phyloP scores from a whole-genome alignment of 495 filamentous ascomycete species.

The Chaetomium fimeti region DNA sequence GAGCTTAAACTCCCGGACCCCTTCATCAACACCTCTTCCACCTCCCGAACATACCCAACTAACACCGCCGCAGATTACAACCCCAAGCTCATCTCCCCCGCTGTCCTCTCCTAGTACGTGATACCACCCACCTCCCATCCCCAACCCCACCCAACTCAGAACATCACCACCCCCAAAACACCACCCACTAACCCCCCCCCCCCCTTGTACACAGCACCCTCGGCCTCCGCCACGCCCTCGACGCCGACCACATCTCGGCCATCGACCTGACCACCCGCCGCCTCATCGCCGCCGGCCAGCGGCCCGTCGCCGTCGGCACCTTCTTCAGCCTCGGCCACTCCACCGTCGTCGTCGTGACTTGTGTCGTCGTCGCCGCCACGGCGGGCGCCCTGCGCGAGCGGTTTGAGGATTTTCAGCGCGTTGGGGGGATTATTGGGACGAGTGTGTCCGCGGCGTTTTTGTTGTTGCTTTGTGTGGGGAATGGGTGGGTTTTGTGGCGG shows the following conservation, averaged over 20 bases:
- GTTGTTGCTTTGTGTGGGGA: conserved; percentile 77
- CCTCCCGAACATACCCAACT: not conserved
- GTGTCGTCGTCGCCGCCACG: conserved; percentile 86
- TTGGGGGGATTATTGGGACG: conserved; percentile 85
- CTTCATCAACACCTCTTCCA: not conserved
- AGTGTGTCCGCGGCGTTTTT: conserved; percentile 80
- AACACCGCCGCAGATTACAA: conserved; percentile 32
- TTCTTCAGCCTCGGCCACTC: conserved; percentile 94
- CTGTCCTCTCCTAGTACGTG: conserved; percentile 67
- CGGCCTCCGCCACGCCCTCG: conserved; percentile 88
- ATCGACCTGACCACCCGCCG: conserved; percentile 95
- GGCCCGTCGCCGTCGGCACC: conserved; percentile 90
- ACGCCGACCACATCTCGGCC: conserved; percentile 94
- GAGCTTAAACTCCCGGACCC: not conserved
- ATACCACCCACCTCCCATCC: not conserved
- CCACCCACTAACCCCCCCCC: conserved; percentile 40
- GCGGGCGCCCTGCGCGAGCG: conserved; percentile 72
- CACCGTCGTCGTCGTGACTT: conserved; percentile 89
- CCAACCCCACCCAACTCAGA: not conserved
- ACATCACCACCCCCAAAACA: conserved; percentile 39
- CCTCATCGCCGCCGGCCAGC: conserved; percentile 81
- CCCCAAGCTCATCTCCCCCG: conserved; percentile 66
- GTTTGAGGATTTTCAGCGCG: conserved; percentile 75
- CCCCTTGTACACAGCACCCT: conserved; percentile 73
- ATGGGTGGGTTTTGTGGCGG: conserved; percentile 78